Base-by-base conservation (phyloP, 1,284 basidiomycete genomes). In the Thelephora terrestris region DNA sequence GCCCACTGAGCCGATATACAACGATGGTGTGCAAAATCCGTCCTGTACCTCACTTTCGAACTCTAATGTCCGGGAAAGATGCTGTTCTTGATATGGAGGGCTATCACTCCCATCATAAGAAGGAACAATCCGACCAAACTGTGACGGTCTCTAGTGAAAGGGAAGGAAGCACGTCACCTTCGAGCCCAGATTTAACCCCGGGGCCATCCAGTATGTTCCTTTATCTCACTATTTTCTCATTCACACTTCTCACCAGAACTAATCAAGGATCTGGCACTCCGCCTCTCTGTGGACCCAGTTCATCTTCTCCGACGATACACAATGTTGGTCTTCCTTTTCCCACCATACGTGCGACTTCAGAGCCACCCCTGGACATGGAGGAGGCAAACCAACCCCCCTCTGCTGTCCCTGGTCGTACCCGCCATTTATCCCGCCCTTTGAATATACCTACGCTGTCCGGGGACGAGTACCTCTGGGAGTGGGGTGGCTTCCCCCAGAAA, bases 391-490 rank as follows among this genome's bases (percentile, higher is more conserved):
- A 55, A 27, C 48, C 53, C 23, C 54, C 29, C 12, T 32, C 29
- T 32, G 6, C 58, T 3, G 36, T 48, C 10, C 52, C 57, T 12
- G 45, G 53, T 9, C 49, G 47, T 9, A 43, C 47, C 10, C 47
- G 48, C 14, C 32, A 48, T 17, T 27, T 46, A 7, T 44, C 51
- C n/a, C 46, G 43, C 17, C 52, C 51, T 4, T 49, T 37, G 46
- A 47, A 42, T 39, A 50, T 50, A 10, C 54, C 50, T 14, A 50
- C 50, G 50, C 40, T 60, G 50, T 52, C 58, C 49, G 37, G 72
- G 3, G 78, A 78, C 48, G 80, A 85, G 58, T 89, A 89, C 58
- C 83, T 82, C 3, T 90, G 86, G 87, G 86, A 90, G 55, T 89
- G 86, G 87, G 86, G 86, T 32, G 80, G 74, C 17, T 88, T 90